Evolutionary conservation across 2,329 filamentous ascomycete species (phyloP).

Genomic region (Fusarium tanahbumbuense): DNA sequence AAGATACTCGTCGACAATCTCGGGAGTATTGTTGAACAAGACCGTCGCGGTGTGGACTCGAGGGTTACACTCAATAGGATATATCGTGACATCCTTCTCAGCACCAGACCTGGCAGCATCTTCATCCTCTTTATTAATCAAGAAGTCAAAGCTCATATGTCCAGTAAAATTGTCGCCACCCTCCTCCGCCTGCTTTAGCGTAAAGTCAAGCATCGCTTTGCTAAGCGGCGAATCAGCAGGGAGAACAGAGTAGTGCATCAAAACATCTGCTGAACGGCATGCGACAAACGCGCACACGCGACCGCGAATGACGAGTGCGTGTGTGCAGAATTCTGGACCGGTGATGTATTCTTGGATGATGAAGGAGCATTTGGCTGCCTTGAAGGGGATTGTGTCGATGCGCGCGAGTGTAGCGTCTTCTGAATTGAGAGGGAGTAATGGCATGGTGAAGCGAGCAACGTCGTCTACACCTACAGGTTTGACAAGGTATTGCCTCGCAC

Average conservation of each 20-base stretch:
- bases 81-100: conserved; percentile 56
- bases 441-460: conserved; percentile 69
- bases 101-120: conserved; percentile 7
- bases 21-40: conserved; percentile 63
- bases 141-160: conserved; percentile 78
- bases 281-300: conserved; percentile 74
- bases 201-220: conserved; percentile 73
- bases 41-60: conserved; percentile 75
- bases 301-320: conserved; percentile 74
- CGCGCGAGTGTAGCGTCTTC: conserved; percentile 66
- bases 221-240: conserved; percentile 65
- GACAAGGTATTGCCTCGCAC: conserved; percentile 67
- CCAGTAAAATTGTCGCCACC: conserved; percentile 69
- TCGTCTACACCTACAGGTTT: conserved; percentile 75
- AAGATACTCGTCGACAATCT: conserved; percentile 66
- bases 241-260: conserved; percentile 75
- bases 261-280: conserved; percentile 70
- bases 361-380: conserved; percentile 55
- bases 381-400: conserved; percentile 58
- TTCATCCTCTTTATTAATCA: conserved; percentile 56
- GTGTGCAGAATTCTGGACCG: conserved; percentile 75
- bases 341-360: conserved; percentile 73
- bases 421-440: conserved; percentile 68
- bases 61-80: conserved; percentile 79
- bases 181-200: conserved; percentile 64